Conservation (phyloP, 2,329 filamentous ascomycete species). For the Claviceps paspali region DNA sequence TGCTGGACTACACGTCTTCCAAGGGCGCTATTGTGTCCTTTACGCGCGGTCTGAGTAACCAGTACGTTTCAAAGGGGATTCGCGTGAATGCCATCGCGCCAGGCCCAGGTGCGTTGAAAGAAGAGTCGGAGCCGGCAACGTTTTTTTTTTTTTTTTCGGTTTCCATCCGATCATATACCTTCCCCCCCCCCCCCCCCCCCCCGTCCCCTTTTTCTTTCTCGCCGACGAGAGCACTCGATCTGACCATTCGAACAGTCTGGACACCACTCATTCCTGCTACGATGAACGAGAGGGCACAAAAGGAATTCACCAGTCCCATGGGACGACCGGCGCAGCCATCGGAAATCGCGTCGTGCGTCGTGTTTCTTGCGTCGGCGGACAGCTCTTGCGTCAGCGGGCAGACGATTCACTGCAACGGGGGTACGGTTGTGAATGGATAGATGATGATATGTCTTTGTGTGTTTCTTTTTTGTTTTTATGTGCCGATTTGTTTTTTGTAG, state of each 20-base stretch:
- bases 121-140: too few relatives aligned
- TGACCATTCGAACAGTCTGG: constrained; percentile 43
- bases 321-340: constrained; percentile 65
- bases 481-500: not conserved
- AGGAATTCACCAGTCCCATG: constrained; percentile 60
- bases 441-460: not conserved
- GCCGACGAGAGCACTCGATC: too few relatives aligned
- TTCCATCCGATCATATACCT: too few relatives aligned
- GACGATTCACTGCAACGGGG: constrained; percentile 38
- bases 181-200: too few relatives aligned
- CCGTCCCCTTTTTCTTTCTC: not conserved
- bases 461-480: not conserved
- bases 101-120: constrained; percentile 41
- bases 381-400: constrained; percentile 63
- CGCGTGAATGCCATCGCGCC: constrained; percentile 64
- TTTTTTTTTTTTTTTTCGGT: too few relatives aligned
- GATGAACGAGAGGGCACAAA: constrained; percentile 54
- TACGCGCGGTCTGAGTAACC: constrained; percentile 62
- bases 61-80: constrained; percentile 56
- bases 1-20: constrained; percentile 69
- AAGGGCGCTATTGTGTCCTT: constrained; percentile 70
- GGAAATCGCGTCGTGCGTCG: constrained; percentile 68
- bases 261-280: constrained; percentile 60
- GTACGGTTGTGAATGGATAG: constrained; percentile 29
- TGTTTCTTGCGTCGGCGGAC: constrained; percentile 64